Evolutionary conservation across 176 grass and related monocot genomes (phyloP), one percentile per base, ranked within the genome.

Genomic region (Areca catechu): DNA sequence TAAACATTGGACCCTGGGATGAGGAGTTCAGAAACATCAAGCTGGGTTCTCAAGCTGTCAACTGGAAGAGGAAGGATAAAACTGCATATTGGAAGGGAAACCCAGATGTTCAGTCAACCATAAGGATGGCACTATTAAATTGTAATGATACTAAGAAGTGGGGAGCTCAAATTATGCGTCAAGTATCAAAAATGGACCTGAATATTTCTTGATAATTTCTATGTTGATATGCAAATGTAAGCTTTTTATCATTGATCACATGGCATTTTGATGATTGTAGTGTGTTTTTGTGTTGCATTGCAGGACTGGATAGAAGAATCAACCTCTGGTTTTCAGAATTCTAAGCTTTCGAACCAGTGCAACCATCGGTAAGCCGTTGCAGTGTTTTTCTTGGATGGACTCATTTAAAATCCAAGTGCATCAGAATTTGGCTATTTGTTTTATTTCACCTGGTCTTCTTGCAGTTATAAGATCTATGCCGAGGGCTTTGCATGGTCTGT

Each of bases 401-500:
- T 20, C 6, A 19, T 54, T 57, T 14, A 48, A 20, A 19, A 3
- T 57, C 54, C 34, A n/a, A 16, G 14, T 5, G 57, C 16, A 7
- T 10, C 14, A 18, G 34, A 20, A 59, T 62, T 37, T n/a, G 48
- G 6, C 4, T 15, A 17, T 15, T 53, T 9, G 17, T 53, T 29
- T 72, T 12, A 3, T 6, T 16, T 58, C 9, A 22, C n/a, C 7
- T 25, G 15, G 15, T 29, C 21, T 56, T 3, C 1, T 27, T 47
- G 62, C 55, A 78, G 83, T 18, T 92, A 85, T 62, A 97, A 97
- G 71, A 88, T 97, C 62, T 97, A 97, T 66, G 81, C 87, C 18
- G 87, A 92, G 51, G 86, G 92, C 58, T 97, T 66, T 83, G 92
- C 86, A 49, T 97, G 92, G 87, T 97, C 86, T 15, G 86, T 91